Percentiles rank a stretch among this genome's conserved stretches.
Conservation (phyloP, 768 basidiomycete genomes). For the Erythrobasidium yunnanense region DNA sequence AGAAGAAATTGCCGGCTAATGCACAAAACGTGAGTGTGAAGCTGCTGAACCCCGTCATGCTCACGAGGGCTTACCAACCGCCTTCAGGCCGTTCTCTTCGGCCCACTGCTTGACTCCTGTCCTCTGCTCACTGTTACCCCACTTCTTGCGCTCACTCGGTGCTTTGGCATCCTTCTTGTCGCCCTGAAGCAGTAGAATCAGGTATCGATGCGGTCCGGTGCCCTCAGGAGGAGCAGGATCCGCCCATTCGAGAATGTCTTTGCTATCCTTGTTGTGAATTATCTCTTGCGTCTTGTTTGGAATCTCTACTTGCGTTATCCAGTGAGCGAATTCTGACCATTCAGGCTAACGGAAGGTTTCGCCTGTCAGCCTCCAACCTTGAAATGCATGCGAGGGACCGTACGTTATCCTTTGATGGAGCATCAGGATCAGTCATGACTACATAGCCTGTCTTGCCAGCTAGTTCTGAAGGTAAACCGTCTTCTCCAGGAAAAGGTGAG, state of each 20-base stretch:
- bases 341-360: background rate
- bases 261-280: background rate
- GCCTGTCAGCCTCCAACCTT: background rate
- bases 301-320: background rate
- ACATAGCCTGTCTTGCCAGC: background rate
- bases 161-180: background rate
- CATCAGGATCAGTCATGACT: conserved; percentile 2
- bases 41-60: too few relatives aligned
- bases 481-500: background rate
- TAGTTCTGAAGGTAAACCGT: background rate
- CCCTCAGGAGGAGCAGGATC: background rate
- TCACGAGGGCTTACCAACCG: background rate
- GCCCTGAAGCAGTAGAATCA: background rate
- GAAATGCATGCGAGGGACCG: background rate
- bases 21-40: too few relatives aligned
- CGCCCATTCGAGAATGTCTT: background rate
- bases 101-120: background rate
- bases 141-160: background rate
- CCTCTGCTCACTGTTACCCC: background rate
- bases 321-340: background rate
- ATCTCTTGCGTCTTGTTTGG: background rate
- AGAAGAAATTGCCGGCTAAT: too few relatives aligned
- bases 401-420: background rate
- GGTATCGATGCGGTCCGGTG: background rate
- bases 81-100: background rate